phyloP scores from a whole-genome alignment of 306 rosid genomes.

The Vicia faba region DNA sequence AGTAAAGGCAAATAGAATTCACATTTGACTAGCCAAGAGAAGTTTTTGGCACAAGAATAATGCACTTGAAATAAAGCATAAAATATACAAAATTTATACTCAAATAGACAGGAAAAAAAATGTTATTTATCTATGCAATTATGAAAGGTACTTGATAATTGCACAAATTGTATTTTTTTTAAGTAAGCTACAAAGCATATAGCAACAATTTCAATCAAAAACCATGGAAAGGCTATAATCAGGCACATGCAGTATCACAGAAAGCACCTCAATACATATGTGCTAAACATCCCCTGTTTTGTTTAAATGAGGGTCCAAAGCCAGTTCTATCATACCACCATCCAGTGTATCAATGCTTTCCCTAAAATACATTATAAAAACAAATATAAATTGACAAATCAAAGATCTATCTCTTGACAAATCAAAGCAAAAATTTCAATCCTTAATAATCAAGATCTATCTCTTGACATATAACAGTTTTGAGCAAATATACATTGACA shows the following conservation, averaged over 20 bases:
- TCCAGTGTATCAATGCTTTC: slow-evolving; percentile 50
- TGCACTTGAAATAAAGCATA: slow-evolving; percentile 3
- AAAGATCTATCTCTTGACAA: too few relatives aligned
- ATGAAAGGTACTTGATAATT: slow-evolving; percentile 10
- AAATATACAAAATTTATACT: slow-evolving; percentile 16
- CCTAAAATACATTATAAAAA: slow-evolving; percentile 37
- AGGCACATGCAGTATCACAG: slow-evolving; percentile 39
- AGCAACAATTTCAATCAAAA: slow-evolving; percentile 29
- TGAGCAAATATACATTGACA: slow-evolving; percentile 20
- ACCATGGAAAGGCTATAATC: slow-evolving; percentile 16
- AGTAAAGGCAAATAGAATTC: slow-evolving; percentile 21
- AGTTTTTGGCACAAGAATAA: slow-evolving; percentile 10
- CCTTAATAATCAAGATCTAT: slow-evolving; percentile 17
- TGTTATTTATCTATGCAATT: slow-evolving; percentile 31
- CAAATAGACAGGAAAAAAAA: slow-evolving; percentile 5
- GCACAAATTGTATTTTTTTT: slow-evolving; percentile 8
- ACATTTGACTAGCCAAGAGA: background rate
- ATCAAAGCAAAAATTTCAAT: slow-evolving; percentile 4
- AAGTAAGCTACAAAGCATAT: slow-evolving; percentile 20
- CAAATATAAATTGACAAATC: background rate
- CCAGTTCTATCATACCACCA: slow-evolving; percentile 64
- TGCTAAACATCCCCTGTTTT: slow-evolving; percentile 98
- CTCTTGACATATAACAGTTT: slow-evolving; percentile 12
- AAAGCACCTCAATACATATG: slow-evolving; percentile 75
- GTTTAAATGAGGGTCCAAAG: slow-evolving; percentile 73